Evolutionary conservation across 148 eudicot species (phyloP), one percentile per base, ranked within the genome.

Genomic region (Salicornia ramosissima): DNA sequence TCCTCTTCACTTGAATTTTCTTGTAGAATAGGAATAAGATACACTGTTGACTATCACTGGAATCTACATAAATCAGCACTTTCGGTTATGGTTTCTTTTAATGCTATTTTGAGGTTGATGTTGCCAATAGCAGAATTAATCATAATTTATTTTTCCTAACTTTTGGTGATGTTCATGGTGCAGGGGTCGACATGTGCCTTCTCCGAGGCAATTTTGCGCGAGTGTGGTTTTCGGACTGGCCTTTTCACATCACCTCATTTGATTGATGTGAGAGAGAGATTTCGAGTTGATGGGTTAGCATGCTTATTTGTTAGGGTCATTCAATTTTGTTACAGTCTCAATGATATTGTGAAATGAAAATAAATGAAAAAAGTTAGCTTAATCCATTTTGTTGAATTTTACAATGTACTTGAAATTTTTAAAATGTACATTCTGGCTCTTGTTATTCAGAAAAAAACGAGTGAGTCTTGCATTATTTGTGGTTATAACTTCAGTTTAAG

Each of bases 111-210:
- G n/a, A 5, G 5, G 6, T 7, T 11, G 42, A 18, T 58, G 40
- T 30, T 26, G 43, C 65, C 28, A 62, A 16, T 13, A 21, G 28
- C 11, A 21, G 18, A 62, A 12, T n/a, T 36, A 0, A 3, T 34
- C 29, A 46, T 46, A 4, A 46, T 57, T 26, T 39, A 49, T 34
- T 49, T 30, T 68, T 59, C 29, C 59, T 53, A 67, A 19, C 22
- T 55, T 70, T 65, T 18, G 71, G 49, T 73, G 19, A 18, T 56
- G 28, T 81, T 80, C 43, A 29, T 64, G 54, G 65, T 79, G 45
- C 87, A 91, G 97, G 97, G 97, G 49, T 91, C 97, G 50, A 89
- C 97, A 47, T 91, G 97, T 74, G 78, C 95, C 61, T 89, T 91
- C 75, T 83, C 85, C 67, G 97, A 91, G 81, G 95, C 97, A 75